Evolutionary conservation across 495 filamentous ascomycete genomes (phyloP), one percentile per base, ranked within the genome.

Genomic region (Hypoxylon intermedium): DNA sequence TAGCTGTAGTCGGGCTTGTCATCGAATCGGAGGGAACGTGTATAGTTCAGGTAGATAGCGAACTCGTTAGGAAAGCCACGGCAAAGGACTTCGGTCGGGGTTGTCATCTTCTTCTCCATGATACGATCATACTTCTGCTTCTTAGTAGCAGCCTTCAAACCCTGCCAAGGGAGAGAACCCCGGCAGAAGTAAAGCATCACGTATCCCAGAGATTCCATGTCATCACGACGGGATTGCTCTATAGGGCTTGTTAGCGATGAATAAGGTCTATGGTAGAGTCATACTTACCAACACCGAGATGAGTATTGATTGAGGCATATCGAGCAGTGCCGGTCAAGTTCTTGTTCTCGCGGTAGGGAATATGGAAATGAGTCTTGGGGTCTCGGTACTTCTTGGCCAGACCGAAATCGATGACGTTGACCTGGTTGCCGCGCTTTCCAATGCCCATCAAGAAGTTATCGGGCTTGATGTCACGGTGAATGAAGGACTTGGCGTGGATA

Each of bases 81-180:
- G 87, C 95, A 99, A 21, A 99, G 91, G 34, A 98, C 94, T 71
- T 99, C 95, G 66, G 95, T 99, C 13, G 95, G 94, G 5, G 95
- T 99, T 7, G 94, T 99, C 95, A 99, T 98, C 89, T 99, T 99
- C 87, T 99, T 99, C 83, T 99, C 95, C 95, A 98, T 99, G 78
- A 99, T 99, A 47, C 95, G 88, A 78, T 99, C 95, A 71, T 99
- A 98, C 79, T 98, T 99, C 82, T 99, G 94, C 88, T 99, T 98
- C 86, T 99, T 98, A 49, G 95, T 99, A 65, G 95, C 95, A 82
- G 95, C 95, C 86, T 99, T 99, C 42, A 99, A 83, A 33, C 95
- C 95, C 80, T 99, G 95, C 95, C 95, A 99, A 55, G 95, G 94
- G 44, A 99, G 92, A 51, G 93, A 97, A 41, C 94, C 94, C 73